These are phyloP conservation scores for Starmerella khaoyaiensis DNA, from an alignment of 805 yeast genomes.

Conservation along the genomic window DNA sequence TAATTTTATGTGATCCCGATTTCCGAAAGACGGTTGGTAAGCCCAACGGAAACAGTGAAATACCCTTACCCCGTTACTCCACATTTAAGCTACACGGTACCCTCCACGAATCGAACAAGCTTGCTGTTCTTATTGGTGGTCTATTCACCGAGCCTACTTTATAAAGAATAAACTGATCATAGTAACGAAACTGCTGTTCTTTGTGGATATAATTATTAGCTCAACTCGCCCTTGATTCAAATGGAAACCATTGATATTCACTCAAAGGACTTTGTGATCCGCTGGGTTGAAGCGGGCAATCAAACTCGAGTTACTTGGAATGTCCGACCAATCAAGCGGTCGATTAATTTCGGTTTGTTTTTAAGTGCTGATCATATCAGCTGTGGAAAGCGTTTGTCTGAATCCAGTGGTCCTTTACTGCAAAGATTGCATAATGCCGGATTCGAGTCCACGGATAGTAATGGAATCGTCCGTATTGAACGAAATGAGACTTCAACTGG, in stretches of 20 bases:
- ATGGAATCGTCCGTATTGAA: conserved; percentile 43
- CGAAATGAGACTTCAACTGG: conserved; percentile 57
- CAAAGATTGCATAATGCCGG: conserved; percentile 47
- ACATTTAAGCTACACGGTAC: background rate
- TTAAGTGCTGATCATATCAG: conserved; percentile 13
- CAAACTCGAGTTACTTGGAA: conserved; percentile 62
- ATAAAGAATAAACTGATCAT: background rate
- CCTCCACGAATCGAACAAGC: background rate
- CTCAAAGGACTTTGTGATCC: conserved; percentile 74
- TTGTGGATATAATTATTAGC: background rate
- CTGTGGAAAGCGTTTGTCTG: conserved; percentile 9
- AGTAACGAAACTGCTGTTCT: background rate
- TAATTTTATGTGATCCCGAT: background rate
- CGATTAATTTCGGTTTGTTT: conserved; percentile 33
- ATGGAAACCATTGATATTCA: conserved; percentile 91
- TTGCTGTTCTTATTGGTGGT: background rate
- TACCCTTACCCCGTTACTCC: background rate
- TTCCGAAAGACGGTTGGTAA: background rate
- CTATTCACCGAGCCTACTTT: background rate
- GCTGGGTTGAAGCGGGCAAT: conserved; percentile 75
- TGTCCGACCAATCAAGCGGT: conserved; percentile 60
- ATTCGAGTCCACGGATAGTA: conserved; percentile 32
- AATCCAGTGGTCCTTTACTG: conserved; percentile 15
- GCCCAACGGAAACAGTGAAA: background rate
- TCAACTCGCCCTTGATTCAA: background rate